A percentile compares a stretch with the other conserved stretches of the same genome.
These are phyloP conservation scores for Heterobasidion occidentale DNA, from an alignment of 1,284 basidiomycete species.

Conservation along the genomic window DNA sequence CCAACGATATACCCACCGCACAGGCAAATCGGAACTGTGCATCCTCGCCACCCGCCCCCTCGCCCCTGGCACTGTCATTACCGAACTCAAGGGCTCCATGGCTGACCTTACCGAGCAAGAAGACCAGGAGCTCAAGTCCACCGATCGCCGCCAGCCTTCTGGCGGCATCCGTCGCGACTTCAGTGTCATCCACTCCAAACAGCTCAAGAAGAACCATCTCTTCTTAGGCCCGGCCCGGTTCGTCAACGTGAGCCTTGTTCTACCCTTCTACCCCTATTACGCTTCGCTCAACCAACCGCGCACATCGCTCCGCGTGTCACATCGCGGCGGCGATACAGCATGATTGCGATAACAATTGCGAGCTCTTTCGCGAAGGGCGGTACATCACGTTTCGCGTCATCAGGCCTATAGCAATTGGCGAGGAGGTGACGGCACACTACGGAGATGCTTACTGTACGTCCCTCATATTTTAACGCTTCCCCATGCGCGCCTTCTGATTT, in stretches of 20 bases:
- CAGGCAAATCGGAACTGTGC: conserved; percentile 86
- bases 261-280: conserved; percentile 6
- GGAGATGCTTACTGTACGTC: conserved; percentile 77
- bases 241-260: conserved; percentile 67
- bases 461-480: not conserved
- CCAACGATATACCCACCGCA: conserved; percentile 73
- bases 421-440: conserved; percentile 84
- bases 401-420: conserved; percentile 71
- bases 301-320: not conserved
- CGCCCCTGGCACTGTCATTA: conserved; percentile 64
- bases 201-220: conserved; percentile 87
- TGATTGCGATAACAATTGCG: conserved; percentile 86
- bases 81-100: conserved; percentile 82
- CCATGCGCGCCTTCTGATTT: conserved; percentile 2
- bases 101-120: conserved; percentile 77
- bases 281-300: conserved; percentile 6
- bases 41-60: conserved; percentile 79
- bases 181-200: conserved; percentile 84
- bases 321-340: conserved; percentile 41
- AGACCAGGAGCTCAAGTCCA: conserved; percentile 73
- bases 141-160: conserved; percentile 48
- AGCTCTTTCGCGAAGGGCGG: conserved; percentile 79
- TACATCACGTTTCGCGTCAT: conserved; percentile 87
- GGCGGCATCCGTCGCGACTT: conserved; percentile 80
- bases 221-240: conserved; percentile 91